A percentile compares a stretch with the other conserved stretches of the same genome.
phyloP scores from a whole-genome alignment of 352 stramenopile genomes.

The Plasmopara halstedii region DNA sequence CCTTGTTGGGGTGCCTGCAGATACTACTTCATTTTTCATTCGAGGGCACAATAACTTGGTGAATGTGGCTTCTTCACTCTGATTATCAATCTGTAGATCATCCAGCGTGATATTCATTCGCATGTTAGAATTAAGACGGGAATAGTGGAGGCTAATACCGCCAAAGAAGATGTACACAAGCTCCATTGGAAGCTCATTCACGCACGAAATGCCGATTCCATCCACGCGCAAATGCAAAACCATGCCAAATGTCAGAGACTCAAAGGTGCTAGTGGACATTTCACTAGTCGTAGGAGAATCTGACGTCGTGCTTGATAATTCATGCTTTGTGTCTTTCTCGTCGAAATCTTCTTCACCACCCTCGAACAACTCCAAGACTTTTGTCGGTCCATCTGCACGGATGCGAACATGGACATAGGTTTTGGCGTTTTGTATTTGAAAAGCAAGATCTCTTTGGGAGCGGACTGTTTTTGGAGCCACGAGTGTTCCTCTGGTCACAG shows the following conservation, averaged over 20 bases:
- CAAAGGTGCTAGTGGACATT: constrained; percentile 63
- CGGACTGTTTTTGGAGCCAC: constrained; percentile 17
- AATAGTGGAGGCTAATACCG: constrained; percentile 72
- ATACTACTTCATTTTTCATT: constrained; percentile 25
- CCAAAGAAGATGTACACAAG: constrained; percentile 82
- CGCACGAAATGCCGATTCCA: constrained; percentile 77
- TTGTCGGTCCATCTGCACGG: constrained; percentile 82
- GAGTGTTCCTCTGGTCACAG: constrained; percentile 15
- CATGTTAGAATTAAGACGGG: constrained; percentile 77
- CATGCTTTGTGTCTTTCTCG: constrained; percentile 72
- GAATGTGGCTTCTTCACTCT: constrained; percentile 79
- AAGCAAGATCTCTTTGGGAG: constrained; percentile 26
- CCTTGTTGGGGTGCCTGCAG: constrained; percentile 11
- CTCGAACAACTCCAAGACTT: constrained; percentile 88
- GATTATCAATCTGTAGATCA: constrained; percentile 84
- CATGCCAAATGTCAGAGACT: constrained; percentile 57
- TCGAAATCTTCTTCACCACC: constrained; percentile 82
- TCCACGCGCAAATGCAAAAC: constrained; percentile 63
- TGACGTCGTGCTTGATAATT: constrained; percentile 62
- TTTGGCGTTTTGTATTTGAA: constrained; percentile 66
- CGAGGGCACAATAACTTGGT: constrained; percentile 75
- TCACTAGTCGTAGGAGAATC: constrained; percentile 67
- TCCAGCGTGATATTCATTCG: constrained; percentile 76
- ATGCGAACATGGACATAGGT: constrained; percentile 83
- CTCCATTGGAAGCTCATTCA: constrained; percentile 83